Base-by-base conservation (phyloP, 176 grass and related monocot species). In the Lolium perenne region DNA sequence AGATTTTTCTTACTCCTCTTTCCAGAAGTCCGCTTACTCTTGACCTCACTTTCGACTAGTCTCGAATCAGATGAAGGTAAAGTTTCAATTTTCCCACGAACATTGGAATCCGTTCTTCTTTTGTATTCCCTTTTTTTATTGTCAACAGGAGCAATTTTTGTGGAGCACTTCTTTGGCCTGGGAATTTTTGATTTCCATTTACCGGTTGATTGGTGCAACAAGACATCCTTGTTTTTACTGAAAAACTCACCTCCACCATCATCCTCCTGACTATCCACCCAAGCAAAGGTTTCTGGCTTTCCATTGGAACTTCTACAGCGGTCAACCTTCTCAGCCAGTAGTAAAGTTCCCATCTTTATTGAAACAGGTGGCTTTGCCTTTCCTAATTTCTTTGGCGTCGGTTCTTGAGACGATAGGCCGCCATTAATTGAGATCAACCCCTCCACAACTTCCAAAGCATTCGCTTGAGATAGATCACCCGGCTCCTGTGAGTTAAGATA, bases 381-480 rank as follows among this genome's bases (percentile, higher is more conserved):
- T 73, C 72, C 82, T 50, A 65, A 58, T 73, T 87, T 89, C 43
- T 80, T 73, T 22, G 84, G 84, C 14, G 66, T 89, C 65, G 56
- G 71, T 86, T 91, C 91, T 83, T 93, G 89, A 80, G 86, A 94
- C 3, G 81, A 93, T 49, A 80, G 50, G 7, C 74, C 45, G 7
- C 82, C 72, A 88, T 97, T 87, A 53, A 85, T 82, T 72, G 89
- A 93, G 68, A 94, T 91, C 48, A 97, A 71, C 73, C 91, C 92
- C 16, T 97, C 94, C 62, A 97, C 92, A 85, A 97, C 10, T 41
- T 92, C 88, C 67, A 97, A 90, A 71, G 94, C 94, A 90, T 92
- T 92, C 55, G 80, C 92, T 77, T 97, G 94, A 55, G 94, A 97
- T 23, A 89, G 41, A 81, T 94, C 91, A 74, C 90, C 76, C 66